phyloP scores from a whole-genome alignment of 2,329 filamentous ascomycete genomes.

The Aspergillus niger region DNA sequence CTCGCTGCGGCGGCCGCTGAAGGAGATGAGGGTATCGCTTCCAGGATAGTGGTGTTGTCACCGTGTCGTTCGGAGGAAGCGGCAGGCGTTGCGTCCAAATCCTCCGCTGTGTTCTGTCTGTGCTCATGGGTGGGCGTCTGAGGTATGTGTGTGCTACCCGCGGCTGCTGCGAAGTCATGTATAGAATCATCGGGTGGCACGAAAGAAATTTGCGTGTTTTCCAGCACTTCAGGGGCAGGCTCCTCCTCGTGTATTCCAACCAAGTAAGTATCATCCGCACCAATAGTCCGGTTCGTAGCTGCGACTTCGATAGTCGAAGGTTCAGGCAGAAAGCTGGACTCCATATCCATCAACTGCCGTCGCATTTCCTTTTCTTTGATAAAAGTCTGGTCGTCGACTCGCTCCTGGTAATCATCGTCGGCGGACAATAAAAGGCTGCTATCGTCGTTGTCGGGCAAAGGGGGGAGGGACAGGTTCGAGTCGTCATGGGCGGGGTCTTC shows the following conservation, averaged over 20 bases:
- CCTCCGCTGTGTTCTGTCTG: slow-evolving; percentile 20
- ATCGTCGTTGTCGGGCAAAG: slow-evolving; percentile 38
- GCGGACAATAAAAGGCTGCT: slow-evolving; percentile 35
- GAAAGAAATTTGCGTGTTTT: slow-evolving; percentile 30
- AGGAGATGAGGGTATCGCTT: slow-evolving; percentile 48
- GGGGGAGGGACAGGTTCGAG: slow-evolving; percentile 31
- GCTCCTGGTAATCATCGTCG: slow-evolving; percentile 38
- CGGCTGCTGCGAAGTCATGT: slow-evolving; percentile 19
- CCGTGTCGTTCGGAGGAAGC: slow-evolving; percentile 23
- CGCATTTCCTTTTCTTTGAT: slow-evolving; percentile 62
- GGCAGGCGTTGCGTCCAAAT: slow-evolving; percentile 23
- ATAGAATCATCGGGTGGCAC: slow-evolving; percentile 27
- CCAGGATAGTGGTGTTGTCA: slow-evolving; percentile 42
- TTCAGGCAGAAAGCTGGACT: slow-evolving; percentile 65
- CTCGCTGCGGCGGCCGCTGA: slow-evolving; percentile 47
- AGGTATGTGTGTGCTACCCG: slow-evolving; percentile 22
- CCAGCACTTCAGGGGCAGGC: slow-evolving; percentile 19
- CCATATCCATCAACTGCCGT: slow-evolving; percentile 61
- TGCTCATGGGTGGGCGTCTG: slow-evolving; percentile 21
- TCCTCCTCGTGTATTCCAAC: slow-evolving; percentile 39
- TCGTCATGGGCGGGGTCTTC: slow-evolving; percentile 30
- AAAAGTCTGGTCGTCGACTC: slow-evolving; percentile 42
- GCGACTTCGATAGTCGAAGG: slow-evolving; percentile 47
- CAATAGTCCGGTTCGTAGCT: slow-evolving; percentile 27
- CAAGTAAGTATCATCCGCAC: slow-evolving; percentile 48